These are phyloP conservation scores for Artemisia argyi DNA, from an alignment of 129 eudicot genomes.

Conservation along the genomic window DNA sequence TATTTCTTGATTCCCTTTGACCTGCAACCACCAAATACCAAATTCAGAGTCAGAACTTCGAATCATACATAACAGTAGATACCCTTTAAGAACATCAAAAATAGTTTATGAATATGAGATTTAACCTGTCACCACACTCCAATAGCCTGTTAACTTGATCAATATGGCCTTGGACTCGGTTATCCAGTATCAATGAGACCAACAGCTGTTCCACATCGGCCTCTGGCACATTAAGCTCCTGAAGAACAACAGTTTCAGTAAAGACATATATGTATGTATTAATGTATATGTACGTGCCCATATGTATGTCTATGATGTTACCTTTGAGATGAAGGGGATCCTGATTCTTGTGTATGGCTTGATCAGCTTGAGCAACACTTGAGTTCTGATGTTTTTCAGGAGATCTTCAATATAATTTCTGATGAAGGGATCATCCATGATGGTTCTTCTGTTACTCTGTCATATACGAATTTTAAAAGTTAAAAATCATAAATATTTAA, in stretches of 20 bases:
- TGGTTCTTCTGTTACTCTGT: slow-evolving; percentile 97
- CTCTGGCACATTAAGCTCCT: slow-evolving; percentile 99
- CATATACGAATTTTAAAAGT: neutral
- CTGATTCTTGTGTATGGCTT: slow-evolving; percentile 98
- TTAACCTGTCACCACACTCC: slow-evolving; percentile 93
- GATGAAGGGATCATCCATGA: slow-evolving; percentile 96
- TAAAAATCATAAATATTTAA: neutral
- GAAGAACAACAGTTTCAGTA: slow-evolving; percentile 10
- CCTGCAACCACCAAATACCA: slow-evolving; percentile 45
- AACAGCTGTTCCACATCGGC: slow-evolving; percentile 85
- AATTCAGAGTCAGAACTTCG: neutral
- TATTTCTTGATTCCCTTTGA: slow-evolving; percentile 95
- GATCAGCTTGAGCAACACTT: slow-evolving; percentile 94
- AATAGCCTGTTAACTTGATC: slow-evolving; percentile 96
- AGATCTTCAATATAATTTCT: slow-evolving; percentile 97
- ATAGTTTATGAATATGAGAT: neutral
- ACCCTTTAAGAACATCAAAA: neutral
- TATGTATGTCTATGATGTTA: slow-evolving; percentile 8
- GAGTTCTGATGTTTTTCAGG: slow-evolving; percentile 90
- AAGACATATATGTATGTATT: neutral
- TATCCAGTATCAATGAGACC: slow-evolving; percentile 91
- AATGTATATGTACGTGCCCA: neutral
- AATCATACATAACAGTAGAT: neutral
- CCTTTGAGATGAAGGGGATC: slow-evolving; percentile 97
- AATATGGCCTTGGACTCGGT: slow-evolving; percentile 91